Percentiles rank a stretch among this genome's conserved stretches.
Evolutionary conservation across 345 rosid genomes (phyloP).

Genomic region (Salix viminalis): DNA sequence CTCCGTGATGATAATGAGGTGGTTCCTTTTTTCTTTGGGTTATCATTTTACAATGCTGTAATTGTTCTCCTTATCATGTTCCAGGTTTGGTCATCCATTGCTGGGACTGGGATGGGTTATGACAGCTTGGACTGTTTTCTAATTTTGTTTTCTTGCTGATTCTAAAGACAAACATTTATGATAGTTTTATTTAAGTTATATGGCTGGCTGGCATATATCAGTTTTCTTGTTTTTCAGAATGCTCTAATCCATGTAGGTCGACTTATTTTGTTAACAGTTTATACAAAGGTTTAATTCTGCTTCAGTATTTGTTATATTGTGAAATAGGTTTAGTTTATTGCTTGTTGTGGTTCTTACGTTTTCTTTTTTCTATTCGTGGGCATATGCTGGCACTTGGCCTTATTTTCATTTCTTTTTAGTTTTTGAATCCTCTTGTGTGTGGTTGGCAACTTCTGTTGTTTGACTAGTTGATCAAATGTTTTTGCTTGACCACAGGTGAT

Average conservation of each 20-base stretch:
- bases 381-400: not conserved
- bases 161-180: not conserved
- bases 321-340: not conserved
- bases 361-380: not conserved
- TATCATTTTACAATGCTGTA: not conserved
- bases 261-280: not conserved
- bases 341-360: not conserved
- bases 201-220: not conserved
- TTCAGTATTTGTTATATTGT: not conserved
- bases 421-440: not conserved
- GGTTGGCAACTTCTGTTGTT: not conserved
- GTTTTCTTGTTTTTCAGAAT: not conserved
- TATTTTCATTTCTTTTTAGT: not conserved
- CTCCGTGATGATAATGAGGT: constrained; percentile 66
- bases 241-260: not conserved
- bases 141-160: not conserved
- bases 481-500: not conserved
- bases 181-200: not conserved
- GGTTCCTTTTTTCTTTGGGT: constrained; percentile 4
- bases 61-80: not conserved
- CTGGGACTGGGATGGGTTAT: not conserved
- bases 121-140: not conserved
- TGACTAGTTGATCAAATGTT: not conserved
- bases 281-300: not conserved
- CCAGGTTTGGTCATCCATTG: not conserved